phyloP scores from a whole-genome alignment of 1,139 yeast genomes.

The Scheffersomyces titani region DNA sequence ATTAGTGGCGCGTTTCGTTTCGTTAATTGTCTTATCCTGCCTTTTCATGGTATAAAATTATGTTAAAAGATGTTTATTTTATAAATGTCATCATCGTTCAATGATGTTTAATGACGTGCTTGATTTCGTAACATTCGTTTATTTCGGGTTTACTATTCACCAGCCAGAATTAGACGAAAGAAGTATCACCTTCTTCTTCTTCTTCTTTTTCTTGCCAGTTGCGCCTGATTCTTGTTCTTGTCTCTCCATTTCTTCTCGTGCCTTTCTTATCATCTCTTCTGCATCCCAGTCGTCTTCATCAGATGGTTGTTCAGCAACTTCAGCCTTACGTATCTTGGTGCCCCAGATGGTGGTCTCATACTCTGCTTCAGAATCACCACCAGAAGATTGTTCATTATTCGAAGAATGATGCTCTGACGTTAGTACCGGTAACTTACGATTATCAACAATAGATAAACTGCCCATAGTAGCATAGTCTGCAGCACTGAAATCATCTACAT shows the following conservation, averaged over 20 bases:
- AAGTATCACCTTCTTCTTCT: constrained; percentile 24
- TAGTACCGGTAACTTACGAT: constrained; percentile 29
- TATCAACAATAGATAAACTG: constrained; percentile 32
- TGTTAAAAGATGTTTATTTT: too few relatives aligned
- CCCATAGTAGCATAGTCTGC: constrained; percentile 25
- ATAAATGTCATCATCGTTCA: background rate
- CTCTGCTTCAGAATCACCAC: constrained; percentile 4
- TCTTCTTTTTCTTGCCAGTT: constrained; percentile 38
- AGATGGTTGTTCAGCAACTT: constrained; percentile 18
- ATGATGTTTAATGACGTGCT: background rate
- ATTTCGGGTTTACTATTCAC: background rate
- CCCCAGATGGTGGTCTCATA: constrained; percentile 61
- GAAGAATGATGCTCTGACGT: background rate
- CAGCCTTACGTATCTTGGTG: constrained; percentile 48
- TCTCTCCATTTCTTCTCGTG: constrained; percentile 46
- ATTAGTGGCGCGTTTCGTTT: background rate
- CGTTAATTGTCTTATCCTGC: background rate
- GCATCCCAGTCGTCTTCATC: constrained; percentile 46
- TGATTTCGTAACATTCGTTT: constrained; percentile 2
- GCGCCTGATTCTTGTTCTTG: constrained; percentile 24
- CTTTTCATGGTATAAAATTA: background rate
- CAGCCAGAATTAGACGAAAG: constrained; percentile 7
- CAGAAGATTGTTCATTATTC: background rate
- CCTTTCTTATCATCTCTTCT: constrained; percentile 51
- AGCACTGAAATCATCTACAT: constrained; percentile 12